Evolutionary conservation across 1,139 yeast species (phyloP).

Genomic region (Meyerozyma carpophila): DNA sequence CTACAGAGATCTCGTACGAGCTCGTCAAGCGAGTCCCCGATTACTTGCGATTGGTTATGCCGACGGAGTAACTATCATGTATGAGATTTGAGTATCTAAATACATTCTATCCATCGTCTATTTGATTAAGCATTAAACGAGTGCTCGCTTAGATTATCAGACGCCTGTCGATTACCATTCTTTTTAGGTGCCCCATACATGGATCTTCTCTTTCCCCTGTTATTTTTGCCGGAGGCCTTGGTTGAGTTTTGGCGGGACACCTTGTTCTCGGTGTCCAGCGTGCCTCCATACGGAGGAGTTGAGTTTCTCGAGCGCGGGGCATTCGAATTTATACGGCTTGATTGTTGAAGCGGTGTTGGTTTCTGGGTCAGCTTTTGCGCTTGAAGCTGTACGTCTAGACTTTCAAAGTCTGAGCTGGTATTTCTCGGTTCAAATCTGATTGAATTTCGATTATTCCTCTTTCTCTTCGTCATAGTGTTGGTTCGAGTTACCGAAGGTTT

Average conservation of each 20-base stretch:
- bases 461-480: slow-evolving; percentile 22
- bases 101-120: neutral
- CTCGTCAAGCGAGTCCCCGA: neutral
- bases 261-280: neutral
- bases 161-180: neutral
- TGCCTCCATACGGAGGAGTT: neutral
- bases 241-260: slow-evolving; percentile 7
- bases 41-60: neutral
- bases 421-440: slow-evolving; percentile 21
- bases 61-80: neutral
- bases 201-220: slow-evolving; percentile 18
- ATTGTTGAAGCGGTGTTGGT: slow-evolving; percentile 2
- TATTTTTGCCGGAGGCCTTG: slow-evolving; percentile 10
- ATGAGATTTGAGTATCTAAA: neutral
- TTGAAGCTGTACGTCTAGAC: slow-evolving; percentile 4
- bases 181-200: slow-evolving; percentile 10
- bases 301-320: neutral
- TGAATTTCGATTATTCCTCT: slow-evolving; percentile 30
- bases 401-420: slow-evolving; percentile 17
- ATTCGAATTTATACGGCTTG: neutral
- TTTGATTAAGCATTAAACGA: neutral
- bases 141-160: neutral
- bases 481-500: slow-evolving; percentile 16
- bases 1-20: neutral
- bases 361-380: slow-evolving; percentile 6